Conservation (phyloP, 371 early-diverging fungal genomes). For the Mucor circinelloides region DNA sequence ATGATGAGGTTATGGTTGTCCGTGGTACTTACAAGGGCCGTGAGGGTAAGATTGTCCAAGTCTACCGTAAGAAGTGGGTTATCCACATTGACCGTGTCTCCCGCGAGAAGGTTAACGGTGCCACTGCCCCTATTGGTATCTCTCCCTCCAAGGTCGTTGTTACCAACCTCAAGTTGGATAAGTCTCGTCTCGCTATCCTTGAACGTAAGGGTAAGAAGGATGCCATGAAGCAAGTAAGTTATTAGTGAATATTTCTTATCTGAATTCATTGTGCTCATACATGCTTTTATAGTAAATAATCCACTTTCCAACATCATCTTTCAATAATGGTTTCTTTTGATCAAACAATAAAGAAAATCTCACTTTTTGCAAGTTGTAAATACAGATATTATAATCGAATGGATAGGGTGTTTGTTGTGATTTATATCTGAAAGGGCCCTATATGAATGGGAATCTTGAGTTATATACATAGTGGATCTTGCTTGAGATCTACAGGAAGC, state of each 20-base stretch:
- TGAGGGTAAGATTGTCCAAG: constrained; percentile 94
- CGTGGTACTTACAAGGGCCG: constrained; percentile 96
- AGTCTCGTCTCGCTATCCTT: constrained; percentile 89
- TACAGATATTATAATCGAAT: neutral
- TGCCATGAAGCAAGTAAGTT: constrained; percentile 44
- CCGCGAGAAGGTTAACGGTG: constrained; percentile 97
- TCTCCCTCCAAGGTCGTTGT: constrained; percentile 98
- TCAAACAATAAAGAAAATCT: neutral
- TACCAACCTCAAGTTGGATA: constrained; percentile 93
- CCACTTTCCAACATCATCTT: neutral
- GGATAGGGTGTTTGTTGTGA: no score
- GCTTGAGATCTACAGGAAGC: neutral
- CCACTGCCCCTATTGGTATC: constrained; percentile 90
- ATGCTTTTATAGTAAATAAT: neutral
- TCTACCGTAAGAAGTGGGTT: constrained; percentile 97
- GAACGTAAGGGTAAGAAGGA: constrained; percentile 72
- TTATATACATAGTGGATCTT: no score
- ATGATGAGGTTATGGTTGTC: constrained; percentile 95
- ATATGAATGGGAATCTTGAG: no score
- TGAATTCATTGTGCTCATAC: neutral
- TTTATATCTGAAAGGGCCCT: no score
- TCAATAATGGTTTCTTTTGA: neutral
- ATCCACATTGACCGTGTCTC: constrained; percentile 96
- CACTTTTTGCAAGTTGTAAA: neutral
- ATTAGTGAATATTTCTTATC: neutral